Evolutionary conservation across 768 basidiomycete species (phyloP).

Genomic region (Naganishia vaughanmartiniae): DNA sequence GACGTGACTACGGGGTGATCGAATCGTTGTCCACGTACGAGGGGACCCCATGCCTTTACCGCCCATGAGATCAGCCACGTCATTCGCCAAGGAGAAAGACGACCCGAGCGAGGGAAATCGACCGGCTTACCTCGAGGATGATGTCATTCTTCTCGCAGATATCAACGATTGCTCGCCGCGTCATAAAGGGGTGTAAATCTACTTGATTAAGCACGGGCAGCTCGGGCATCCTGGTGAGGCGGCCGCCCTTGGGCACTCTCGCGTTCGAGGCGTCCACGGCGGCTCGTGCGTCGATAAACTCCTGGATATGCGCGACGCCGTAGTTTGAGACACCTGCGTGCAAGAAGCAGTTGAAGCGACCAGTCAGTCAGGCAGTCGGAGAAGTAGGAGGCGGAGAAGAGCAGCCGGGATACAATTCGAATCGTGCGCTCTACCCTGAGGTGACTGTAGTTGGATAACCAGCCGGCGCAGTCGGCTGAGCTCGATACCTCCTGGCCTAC

Average conservation of each 20-base stretch:
- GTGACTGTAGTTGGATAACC: no score
- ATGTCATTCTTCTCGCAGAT: slow-evolving; percentile 63
- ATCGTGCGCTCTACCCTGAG: no score
- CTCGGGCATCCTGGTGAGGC: slow-evolving; percentile 53
- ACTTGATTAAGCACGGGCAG: slow-evolving; percentile 65
- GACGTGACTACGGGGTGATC: slow-evolving; percentile 58
- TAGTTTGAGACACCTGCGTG: slow-evolving; percentile 35
- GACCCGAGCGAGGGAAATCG: no score
- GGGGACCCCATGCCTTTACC: slow-evolving; percentile 67
- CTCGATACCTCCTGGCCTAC: no score
- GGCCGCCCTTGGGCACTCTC: background rate
- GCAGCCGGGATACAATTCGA: no score
- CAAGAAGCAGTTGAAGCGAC: no score
- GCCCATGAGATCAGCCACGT: no score
- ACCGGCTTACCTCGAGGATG: slow-evolving; percentile 59
- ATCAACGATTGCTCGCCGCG: slow-evolving; percentile 62
- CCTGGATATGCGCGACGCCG: slow-evolving; percentile 63
- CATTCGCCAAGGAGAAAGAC: no score
- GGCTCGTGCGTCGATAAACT: slow-evolving; percentile 50
- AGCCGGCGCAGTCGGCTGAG: no score
- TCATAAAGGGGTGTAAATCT: slow-evolving; percentile 69
- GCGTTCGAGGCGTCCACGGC: background rate
- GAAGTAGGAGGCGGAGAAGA: no score
- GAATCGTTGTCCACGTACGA: slow-evolving; percentile 67
- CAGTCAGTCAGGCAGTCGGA: no score